Evolutionary conservation across 202 grass and related monocot species (phyloP).

Genomic region (Alloteropsis angusta): DNA sequence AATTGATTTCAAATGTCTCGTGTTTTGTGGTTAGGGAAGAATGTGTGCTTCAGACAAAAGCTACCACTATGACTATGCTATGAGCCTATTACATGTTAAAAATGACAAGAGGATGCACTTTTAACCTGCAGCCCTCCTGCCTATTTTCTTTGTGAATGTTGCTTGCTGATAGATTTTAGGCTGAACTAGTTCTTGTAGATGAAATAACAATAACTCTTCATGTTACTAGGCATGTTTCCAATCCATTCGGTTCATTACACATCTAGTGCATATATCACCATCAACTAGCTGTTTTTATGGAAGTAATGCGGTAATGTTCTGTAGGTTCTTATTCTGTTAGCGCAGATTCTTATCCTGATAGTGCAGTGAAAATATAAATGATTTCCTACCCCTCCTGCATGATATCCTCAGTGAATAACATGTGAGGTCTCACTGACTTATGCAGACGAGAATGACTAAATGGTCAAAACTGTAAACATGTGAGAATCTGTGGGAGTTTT

Average conservation of each 20-base stretch:
- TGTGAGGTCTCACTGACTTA: not conserved
- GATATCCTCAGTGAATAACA: not conserved
- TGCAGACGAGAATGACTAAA: not conserved
- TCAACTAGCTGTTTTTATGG: not conserved
- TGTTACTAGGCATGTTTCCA: not conserved
- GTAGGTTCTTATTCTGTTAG: not conserved
- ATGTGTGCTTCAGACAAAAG: not conserved
- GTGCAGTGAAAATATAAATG: not conserved
- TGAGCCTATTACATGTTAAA: not conserved
- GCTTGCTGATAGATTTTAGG: not conserved
- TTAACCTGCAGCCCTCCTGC: not conserved
- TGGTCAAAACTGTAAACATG: not conserved
- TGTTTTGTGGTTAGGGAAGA: not conserved
- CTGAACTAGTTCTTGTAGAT: constrained; percentile 4
- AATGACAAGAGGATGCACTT: not conserved
- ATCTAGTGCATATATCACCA: not conserved
- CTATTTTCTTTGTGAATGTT: not conserved
- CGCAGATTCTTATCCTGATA: not conserved
- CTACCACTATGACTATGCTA: not conserved
- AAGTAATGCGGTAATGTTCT: not conserved
- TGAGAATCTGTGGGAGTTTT: not conserved
- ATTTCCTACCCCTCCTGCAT: not conserved
- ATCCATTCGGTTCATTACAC: not conserved
- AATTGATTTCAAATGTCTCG: not conserved
- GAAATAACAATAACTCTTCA: not conserved